These are phyloP conservation scores for Dispira simplex DNA, from an alignment of 192 early-diverging fungal genomes.

Conservation along the genomic window DNA sequence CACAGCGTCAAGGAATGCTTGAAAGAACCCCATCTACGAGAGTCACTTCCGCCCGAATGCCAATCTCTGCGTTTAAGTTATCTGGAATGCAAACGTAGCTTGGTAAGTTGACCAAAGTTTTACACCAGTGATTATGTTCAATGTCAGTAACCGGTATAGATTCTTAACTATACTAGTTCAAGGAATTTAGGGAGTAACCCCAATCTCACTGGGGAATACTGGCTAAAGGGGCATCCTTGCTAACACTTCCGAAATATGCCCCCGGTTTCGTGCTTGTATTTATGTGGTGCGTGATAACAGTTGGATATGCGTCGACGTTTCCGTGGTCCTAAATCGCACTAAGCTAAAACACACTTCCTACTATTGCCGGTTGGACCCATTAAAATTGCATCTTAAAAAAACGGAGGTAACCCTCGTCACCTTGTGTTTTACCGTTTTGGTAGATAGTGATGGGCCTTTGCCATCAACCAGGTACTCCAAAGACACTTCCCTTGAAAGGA, in stretches of 20 bases:
- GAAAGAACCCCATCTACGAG: conserved; percentile 24
- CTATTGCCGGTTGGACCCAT: neutral
- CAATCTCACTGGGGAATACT: neutral
- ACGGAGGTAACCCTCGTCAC: neutral
- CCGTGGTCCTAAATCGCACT: neutral
- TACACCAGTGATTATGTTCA: neutral
- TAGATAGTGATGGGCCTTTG: neutral
- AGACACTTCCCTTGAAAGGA: neutral
- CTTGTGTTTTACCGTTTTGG: neutral
- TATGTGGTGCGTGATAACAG: neutral
- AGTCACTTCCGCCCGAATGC: conserved; percentile 30
- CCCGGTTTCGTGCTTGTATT: neutral
- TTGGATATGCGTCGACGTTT: conserved; percentile 8
- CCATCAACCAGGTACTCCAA: neutral
- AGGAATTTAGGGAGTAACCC: neutral
- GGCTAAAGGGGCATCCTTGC: neutral
- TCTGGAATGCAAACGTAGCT: conserved; percentile 24
- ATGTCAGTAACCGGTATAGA: neutral
- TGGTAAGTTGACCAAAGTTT: neutral
- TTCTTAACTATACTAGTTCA: neutral
- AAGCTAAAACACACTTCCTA: neutral
- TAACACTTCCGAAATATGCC: neutral
- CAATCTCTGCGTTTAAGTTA: conserved; percentile 43
- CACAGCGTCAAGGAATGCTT: conserved; percentile 8
- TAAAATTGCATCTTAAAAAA: neutral